Base-by-base conservation (phyloP, 352 stramenopile species). In the Globisporangium barbulae region DNA sequence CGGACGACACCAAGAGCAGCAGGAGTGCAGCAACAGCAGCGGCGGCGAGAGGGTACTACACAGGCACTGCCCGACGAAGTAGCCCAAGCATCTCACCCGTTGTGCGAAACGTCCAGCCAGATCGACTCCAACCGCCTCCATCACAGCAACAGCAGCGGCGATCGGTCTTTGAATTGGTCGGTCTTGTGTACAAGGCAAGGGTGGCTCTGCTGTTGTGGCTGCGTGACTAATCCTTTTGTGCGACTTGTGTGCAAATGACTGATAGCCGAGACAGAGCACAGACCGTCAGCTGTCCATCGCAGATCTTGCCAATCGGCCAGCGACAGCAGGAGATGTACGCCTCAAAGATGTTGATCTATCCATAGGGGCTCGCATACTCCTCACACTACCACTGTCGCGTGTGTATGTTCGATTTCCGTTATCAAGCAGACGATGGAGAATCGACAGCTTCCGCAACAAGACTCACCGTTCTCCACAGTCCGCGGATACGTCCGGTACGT, bases 401-500 rank as follows among this genome's bases (percentile, higher is more conserved):
- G 17, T 10, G 13, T 55, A 25, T 39, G 22, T 37, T 63, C n/a
- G 41, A 28, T 59, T 21, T 49, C 39, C 28, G n/a, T 54, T 33
- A 25, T 7, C 22, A n/a, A 41, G 19, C 19, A 69, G 63, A 19
- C 39, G 28, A 54, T 56, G 41, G 57, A 65, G 33, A 50, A n/a
- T 50, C 67, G n/a, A 41, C 55, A 58, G n/a, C 33, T 59, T 45
- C 56, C 63, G 10, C n/a, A 31, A 12, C 71, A 84, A 47, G 75
- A 69, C 17, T 48, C 70, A 2, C 58, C 64, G 39, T 71, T 76
- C 60, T 58, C 52, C 4, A 69, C 70, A 17, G 57, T 84, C 8
- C 64, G 75, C 49, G 81, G 78, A 30, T 83, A 84, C 59, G 78
- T 87, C 39, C 80, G 78, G 81, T 90, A 63, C 65, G 59, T 52